Base-by-base conservation (phyloP, 2,329 filamentous ascomycete genomes). In the Cladophialophora bantiana region DNA sequence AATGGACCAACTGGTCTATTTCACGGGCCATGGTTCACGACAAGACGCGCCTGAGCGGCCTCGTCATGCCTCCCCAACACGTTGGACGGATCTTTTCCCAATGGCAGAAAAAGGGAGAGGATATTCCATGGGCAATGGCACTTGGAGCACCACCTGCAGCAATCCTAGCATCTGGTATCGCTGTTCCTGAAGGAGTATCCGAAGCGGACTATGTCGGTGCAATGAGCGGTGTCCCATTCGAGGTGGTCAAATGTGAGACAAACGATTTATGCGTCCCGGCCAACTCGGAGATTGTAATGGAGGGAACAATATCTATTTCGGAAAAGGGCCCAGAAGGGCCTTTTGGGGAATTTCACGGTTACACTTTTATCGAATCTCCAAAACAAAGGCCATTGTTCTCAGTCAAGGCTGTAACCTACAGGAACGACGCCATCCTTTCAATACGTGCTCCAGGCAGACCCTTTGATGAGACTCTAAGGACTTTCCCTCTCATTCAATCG, bases 161-260 rank as follows among this genome's bases (percentile, higher is more conserved):
- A 0, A 81, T 81, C 50, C 82, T 86, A 75, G 83, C 81, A 0
- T 74, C 81, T 0, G 77, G 76, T 20, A 83, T 84, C 79, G 83
- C 82, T 0, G 73, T 84, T 15, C 83, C 83, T 0, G 81, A 82
- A 26, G 82, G 82, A 0, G 75, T 85, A 0, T 80, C 79, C 0
- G 84, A 86, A 71, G 79, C 78, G 2, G 82, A 77, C 1, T 85
- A 84, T 61, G 76, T 85, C 5, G 83, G 83, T 0, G 78, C 83
- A 0, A 75, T 85, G 62, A 77, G 77, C 0, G 83, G 83, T 2
- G 66, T 72, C 0, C 74, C 83, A 0, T 62, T 85, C 6, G 80
- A 85, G 36, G 69, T 86, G 0, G 80, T 83, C 36, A 85, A 84
- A 69, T 85, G 83, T 62, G 83, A 85, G n/a, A 83, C 79, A 0